Conservation (phyloP, 208 protist genomes). For the Acanthamoeba royreba region DNA sequence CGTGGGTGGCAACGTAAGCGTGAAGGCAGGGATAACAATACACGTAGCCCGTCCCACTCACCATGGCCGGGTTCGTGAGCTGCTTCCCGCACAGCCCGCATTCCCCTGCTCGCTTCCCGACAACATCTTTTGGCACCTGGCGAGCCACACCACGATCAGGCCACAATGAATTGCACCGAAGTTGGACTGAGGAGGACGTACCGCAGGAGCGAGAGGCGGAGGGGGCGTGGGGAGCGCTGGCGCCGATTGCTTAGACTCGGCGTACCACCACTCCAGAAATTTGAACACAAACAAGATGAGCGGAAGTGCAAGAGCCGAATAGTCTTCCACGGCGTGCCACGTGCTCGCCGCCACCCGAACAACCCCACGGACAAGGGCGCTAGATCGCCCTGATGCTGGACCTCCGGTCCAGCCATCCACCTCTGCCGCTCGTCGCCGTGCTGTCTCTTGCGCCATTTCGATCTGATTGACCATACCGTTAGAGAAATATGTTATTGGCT, state of each 20-base stretch:
- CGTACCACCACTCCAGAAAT: background rate
- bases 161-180: background rate
- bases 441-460: background rate
- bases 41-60: background rate
- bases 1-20: background rate
- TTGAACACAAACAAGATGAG: background rate
- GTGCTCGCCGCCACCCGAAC: no score
- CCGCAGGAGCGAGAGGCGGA: background rate
- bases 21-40: background rate
- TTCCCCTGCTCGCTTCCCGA: background rate
- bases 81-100: background rate
- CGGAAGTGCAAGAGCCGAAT: background rate
- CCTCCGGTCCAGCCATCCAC: no score
- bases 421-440: background rate
- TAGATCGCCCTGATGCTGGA: no score
- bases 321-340: background rate
- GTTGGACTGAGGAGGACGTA: background rate
- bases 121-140: background rate
- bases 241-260: background rate
- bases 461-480: no score
- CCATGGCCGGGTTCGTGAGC: background rate
- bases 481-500: no score
- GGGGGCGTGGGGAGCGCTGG: background rate
- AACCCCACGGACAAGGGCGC: background rate
- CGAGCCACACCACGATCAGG: no score